These are phyloP conservation scores for Magnolia sinica DNA, from an alignment of 164 flowering plant species.

Conservation along the genomic window DNA sequence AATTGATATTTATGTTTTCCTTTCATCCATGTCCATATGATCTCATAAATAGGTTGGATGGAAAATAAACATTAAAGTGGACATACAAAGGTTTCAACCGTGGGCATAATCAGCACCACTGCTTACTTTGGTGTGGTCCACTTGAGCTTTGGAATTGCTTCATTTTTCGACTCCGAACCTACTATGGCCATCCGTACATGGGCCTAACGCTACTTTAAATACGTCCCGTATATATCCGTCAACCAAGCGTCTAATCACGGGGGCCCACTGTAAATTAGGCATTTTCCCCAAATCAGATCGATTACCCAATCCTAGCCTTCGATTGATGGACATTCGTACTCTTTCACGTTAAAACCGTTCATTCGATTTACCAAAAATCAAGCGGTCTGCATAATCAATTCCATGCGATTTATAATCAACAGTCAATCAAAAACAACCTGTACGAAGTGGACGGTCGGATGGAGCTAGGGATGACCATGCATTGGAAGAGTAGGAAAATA, in stretches of 20 bases:
- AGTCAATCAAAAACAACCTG: background rate
- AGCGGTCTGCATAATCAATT: background rate
- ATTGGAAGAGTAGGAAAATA: background rate
- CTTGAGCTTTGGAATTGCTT: no score
- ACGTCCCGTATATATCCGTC: background rate
- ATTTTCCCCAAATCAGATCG: background rate
- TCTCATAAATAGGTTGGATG: no score
- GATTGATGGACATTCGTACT: background rate
- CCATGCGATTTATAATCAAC: background rate
- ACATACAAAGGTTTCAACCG: no score
- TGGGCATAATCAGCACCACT: no score
- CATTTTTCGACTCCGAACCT: no score
- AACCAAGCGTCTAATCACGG: background rate
- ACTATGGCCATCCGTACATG: background rate
- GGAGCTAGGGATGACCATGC: background rate
- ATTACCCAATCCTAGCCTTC: background rate
- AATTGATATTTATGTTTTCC: no score
- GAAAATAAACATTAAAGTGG: no score
- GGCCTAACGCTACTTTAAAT: background rate
- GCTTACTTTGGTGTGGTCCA: no score
- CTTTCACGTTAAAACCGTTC: background rate
- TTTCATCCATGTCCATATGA: no score
- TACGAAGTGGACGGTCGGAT: background rate
- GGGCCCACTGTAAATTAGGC: background rate
- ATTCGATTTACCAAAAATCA: no score